Evolutionary conservation across 305 asterid species (phyloP), one percentile per base, ranked within the genome.

Genomic region (Caryopteris hybrid): DNA sequence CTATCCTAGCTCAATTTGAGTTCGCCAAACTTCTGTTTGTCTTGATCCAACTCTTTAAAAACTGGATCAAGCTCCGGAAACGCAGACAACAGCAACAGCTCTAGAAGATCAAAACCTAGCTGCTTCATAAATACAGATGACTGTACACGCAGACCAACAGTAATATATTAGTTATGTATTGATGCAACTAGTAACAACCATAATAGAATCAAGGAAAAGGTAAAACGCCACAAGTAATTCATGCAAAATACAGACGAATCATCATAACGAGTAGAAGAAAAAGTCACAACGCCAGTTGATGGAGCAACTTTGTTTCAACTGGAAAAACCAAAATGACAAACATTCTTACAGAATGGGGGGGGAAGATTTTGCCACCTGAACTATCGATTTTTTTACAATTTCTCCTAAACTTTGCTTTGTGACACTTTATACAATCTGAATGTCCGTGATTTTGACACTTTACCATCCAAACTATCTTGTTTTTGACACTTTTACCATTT

Each of bases 71-170:
- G 88, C 85, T 94, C 98, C 0, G 99, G 99, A 67, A 87, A 94
- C 13, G 96, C 85, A 1, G 98, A 80, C 77, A 76, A 57, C 20
- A 94, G 86, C 78, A 94, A 75, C 83, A 87, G 83, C 89, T 94
- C 83, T 7, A 94, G 87, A 70, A 94, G 84, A 69, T 85, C 96
- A 47, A 83, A 85, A 41, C 89, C 92, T 66, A 94, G 55, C 77
- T 80, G 93, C 94, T 94, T 94, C 90, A 91, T 71, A 69, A 84
- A 87, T 64, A 89, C 87, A 46, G 97, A 76, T 3, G 99, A 94
- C 99, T 94, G 97, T 21, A 74, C 73, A 66, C 27, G 46, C 56
- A 71, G 50, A 68, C 0, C 65, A 74, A 69, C 56, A 60, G 27
- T 43, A 21, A 56, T 12, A 29, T 6, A 39, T 76, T 62, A 71